Evolutionary conservation across 2,329 filamentous ascomycete species (phyloP), one percentile per base, ranked within the genome.

Genomic region (Aspergillus hortae): DNA sequence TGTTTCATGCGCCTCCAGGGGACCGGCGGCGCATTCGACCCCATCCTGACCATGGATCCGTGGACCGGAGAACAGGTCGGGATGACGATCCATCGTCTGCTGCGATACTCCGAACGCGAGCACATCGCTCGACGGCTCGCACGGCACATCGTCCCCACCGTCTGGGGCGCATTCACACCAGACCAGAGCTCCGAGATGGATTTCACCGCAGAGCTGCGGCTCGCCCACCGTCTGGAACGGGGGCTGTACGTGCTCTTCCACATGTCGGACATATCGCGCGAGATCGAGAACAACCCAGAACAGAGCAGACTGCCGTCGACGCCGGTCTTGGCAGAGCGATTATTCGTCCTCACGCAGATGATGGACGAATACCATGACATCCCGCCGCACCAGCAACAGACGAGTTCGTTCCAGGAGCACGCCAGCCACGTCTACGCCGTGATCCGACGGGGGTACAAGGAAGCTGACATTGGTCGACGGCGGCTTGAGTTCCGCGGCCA

Each of bases 1-100:
- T 62, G 58, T 50, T 66, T 65, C 44, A 59, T 65, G 53, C 63
- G 61, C 15, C 46, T 52, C n/a, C 73, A 80, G 58, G 84, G 84
- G 49, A 80, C 77, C 4, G 74, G 15, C 15, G 9, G 80, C 23
- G 80, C 80, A 9, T 86, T 86, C 58, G 76, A 84, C 55, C 70
- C 71, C 7, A 78, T 84, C 12, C 83, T 86, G 57, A 67, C 73
- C 11, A 42, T 67, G 30, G 54, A 65, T 25, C 58, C 58, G 6
- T 53, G 48, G 46, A 65, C 58, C 9, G 60, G 63, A 25, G 56
- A 59, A n/a, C 58, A 55, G 25, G 49, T 14, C 10, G 32, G 53
- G 30, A 30, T 66, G 40, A 64, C 59, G 14, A 57, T 67, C 25
- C 54, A 61, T 45, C 60, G 54, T 21, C 53, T 67, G 9, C 51